Evolutionary conservation across 2,329 filamentous ascomycete genomes (phyloP), one percentile per base, ranked within the genome.

Genomic region (Ceratocystis papillata): DNA sequence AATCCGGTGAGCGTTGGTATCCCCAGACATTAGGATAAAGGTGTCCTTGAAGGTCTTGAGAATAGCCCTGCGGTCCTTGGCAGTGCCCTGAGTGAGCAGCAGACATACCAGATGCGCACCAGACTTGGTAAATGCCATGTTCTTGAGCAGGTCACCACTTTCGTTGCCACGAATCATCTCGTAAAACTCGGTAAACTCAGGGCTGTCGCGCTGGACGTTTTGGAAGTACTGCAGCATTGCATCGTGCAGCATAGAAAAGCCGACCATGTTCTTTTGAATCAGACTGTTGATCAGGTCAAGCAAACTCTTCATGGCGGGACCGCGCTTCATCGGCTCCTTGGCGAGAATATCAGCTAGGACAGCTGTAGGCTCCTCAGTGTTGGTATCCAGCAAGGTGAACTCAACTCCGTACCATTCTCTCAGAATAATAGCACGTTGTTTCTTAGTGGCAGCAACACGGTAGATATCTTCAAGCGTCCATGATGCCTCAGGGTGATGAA

Each of bases 401-500:
- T 97, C 94, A 0, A 93, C 83, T 1, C 94, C 94, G 75, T 96
- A 99, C 91, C 94, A 99, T 76, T 99, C 94, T 64, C 92, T 83
- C 67, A 99, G 80, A 68, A 99, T 81, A 61, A 84, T 83, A 44
- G 88, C 87, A 77, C 93, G 96, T 74, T 99, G 94, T 71, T 89
- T 82, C 72, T 87, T 86, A 25, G 88, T 94, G 8, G 93, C 92
- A 67, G 93, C 87, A 61, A 87, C 88, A 68, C 94, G 86, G 79
- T 97, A 99, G 70, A 96, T 88, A 75, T 99, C 94, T 75, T 99
- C 95, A 53, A 99, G 79, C 71, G 99, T 97, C 92, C 94, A 99
- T 50, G 90, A 92, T 41, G 90, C 94, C 76, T 99, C 95, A 1
- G 93, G 85, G 76, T 99, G 94, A 75, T 96, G 94, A 75, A 97